Percentiles rank a stretch among this genome's conserved stretches.
Evolutionary conservation across 108 stramenopile genomes (phyloP).

Genomic region (Skeletonema potamos): DNA sequence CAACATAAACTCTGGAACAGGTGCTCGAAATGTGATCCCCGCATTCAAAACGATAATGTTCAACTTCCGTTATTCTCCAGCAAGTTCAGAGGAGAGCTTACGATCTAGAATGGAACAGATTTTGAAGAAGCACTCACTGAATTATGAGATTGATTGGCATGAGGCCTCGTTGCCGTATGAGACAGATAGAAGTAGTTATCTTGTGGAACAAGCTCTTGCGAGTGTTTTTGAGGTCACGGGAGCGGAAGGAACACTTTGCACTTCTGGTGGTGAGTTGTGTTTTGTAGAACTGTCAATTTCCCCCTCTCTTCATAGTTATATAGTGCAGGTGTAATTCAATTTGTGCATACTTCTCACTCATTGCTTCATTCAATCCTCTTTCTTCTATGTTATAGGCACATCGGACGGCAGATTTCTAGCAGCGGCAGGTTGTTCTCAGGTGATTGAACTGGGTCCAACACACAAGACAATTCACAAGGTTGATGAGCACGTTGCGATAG

Average conservation of each 20-base stretch:
- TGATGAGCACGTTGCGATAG: not conserved
- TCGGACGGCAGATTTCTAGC: conserved; percentile 7
- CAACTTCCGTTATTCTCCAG: conserved; percentile 14
- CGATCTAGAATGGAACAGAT: not conserved
- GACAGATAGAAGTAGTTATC: not conserved
- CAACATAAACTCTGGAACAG: conserved; percentile 1
- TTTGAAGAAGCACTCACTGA: not conserved
- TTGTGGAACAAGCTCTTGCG: conserved; percentile 1
- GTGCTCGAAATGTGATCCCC: conserved; percentile 4
- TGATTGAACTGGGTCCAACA: conserved; percentile 5
- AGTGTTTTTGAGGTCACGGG: conserved; percentile 5
- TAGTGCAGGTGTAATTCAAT: too few relatives aligned
- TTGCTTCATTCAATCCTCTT: too few relatives aligned
- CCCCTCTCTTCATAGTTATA: too few relatives aligned
- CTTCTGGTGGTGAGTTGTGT: not conserved
- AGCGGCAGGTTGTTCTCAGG: conserved; percentile 1
- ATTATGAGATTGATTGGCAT: conserved; percentile 5
- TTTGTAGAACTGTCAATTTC: too few relatives aligned
- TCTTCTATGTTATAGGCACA: not conserved
- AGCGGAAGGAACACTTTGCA: not conserved
- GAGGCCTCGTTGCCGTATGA: conserved; percentile 1
- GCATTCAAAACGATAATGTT: conserved; percentile 1
- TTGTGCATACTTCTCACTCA: too few relatives aligned
- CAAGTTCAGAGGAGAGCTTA: not conserved
- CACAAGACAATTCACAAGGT: conserved; percentile 4